Evolutionary conservation across 192 early-diverging fungal genomes (phyloP).

Genomic region (Coemansia furcata): DNA sequence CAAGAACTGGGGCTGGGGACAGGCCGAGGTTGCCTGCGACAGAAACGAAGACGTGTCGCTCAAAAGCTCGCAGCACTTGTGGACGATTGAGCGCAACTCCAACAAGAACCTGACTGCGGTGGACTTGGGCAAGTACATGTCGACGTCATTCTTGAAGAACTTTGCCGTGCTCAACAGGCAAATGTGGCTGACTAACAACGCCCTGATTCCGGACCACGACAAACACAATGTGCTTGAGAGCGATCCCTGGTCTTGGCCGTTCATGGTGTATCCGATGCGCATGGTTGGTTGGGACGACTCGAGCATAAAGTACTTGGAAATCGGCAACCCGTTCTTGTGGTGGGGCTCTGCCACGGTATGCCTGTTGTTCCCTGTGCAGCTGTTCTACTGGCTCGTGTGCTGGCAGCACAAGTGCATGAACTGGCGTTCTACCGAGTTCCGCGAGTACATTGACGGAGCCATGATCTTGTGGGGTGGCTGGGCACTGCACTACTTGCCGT

Average conservation of each 20-base stretch:
- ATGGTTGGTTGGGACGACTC: conserved; percentile 81
- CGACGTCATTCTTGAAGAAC: conserved; percentile 37
- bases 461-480: conserved; percentile 86
- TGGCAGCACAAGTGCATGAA: conserved; percentile 26
- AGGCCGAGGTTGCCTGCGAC: conserved; percentile 92
- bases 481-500: conserved; percentile 85
- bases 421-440: conserved; percentile 38
- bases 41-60: background rate
- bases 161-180: conserved; percentile 47
- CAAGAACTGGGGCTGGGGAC: conserved; percentile 84
- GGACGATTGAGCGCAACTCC: conserved; percentile 52
- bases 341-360: conserved; percentile 61
- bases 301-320: conserved; percentile 77
- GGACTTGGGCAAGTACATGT: conserved; percentile 32
- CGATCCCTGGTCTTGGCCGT: conserved; percentile 81
- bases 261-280: conserved; percentile 79
- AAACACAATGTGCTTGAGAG: conserved; percentile 57
- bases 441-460: conserved; percentile 57
- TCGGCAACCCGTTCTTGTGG: conserved; percentile 88
- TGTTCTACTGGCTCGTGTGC: conserved; percentile 20
- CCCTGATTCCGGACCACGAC: conserved; percentile 46
- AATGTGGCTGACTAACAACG: conserved; percentile 52
- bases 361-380: conserved; percentile 32
- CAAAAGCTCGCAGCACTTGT: conserved; percentile 51
- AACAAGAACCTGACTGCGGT: conserved; percentile 35